Conservation (phyloP, 768 basidiomycete species). For the Sporobolomyces phaffii region DNA sequence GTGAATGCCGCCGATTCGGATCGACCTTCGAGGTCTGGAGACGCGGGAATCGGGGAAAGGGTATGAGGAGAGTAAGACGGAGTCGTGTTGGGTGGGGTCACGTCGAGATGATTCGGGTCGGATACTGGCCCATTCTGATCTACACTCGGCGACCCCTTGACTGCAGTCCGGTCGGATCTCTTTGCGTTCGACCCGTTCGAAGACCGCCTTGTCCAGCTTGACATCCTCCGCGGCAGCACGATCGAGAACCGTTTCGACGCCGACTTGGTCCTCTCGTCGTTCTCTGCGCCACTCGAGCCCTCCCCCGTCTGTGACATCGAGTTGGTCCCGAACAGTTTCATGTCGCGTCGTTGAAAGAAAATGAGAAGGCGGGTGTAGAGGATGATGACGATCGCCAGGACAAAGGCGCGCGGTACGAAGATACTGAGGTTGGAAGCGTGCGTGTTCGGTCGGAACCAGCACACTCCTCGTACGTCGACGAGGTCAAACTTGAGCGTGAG, state of each 20-base stretch:
- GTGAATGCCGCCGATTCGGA: background rate
- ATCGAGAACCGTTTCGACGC: constrained; percentile 11
- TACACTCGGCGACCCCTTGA: background rate
- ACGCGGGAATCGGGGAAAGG: background rate
- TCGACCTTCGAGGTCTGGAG: background rate
- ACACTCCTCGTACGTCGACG: constrained; percentile 15
- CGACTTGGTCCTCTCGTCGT: background rate
- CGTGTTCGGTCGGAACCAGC: constrained; percentile 16
- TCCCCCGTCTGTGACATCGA: constrained; percentile 14
- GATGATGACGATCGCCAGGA: constrained; percentile 20
- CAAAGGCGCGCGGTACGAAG: constrained; percentile 23
- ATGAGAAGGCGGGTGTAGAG: constrained; percentile 31
- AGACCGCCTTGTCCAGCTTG: constrained; percentile 12
- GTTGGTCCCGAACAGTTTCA: constrained; percentile 11
- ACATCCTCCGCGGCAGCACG: background rate
- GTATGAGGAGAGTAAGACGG: constrained; percentile 4
- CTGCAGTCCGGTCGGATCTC: background rate
- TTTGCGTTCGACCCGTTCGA: background rate
- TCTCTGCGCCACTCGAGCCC: background rate
- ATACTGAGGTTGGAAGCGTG: constrained; percentile 7
- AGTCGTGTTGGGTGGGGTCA: background rate
- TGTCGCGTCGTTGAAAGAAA: constrained; percentile 28
- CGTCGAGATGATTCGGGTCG: background rate
- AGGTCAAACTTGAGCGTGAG: background rate
- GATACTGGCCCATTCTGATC: background rate